Base-by-base conservation (phyloP, 208 protist genomes). In the Leishmania guyanensis region DNA sequence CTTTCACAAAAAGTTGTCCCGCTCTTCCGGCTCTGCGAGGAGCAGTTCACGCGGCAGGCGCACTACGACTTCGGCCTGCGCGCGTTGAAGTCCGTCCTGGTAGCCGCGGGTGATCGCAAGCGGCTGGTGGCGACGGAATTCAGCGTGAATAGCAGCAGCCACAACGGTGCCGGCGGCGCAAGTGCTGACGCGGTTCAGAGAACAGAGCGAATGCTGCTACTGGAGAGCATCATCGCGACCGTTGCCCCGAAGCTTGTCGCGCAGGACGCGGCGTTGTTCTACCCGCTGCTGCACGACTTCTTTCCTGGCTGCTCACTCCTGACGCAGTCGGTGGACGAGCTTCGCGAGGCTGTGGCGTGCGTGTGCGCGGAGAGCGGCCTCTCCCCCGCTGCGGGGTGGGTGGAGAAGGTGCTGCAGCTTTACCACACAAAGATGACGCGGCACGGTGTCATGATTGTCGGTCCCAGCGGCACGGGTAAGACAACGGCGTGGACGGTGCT, bases 11-110 rank as follows among this genome's bases (percentile, higher is more conserved):
- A 99, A 85, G 91, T 99, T 48, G 99, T 99, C 53, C 98, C 99
- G 29, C 90, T 99, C 5, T 99, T 99, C 94, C 93, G 98, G 33
- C 90, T 99, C 33, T 99, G 99, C 89, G 84, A 93, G 68, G 98
- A 99, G 77, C 99, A 99, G 86, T 92, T 99, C 22, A 99, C 97
- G n/a, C 76, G 93, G 22, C 99, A 99, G 94, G 83, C 96, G 64
- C 99, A 99, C 92, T 99, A 99, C 91, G 99, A 99, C 91, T 99
- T 99, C 94, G 99, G 99, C 50, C 91, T 99, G 17, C 98, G 99
- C 80, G 98, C 99, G 5, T 90, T 99, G n/a, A 99, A 99, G 92
- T 97, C 93, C 60, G 99, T 99, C 14, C 94, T 99, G 17, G 92
- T 99, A 5, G 98, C 92, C 39, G 99, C 99, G 6, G 99, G 99